These are phyloP conservation scores for Alternaria longipes DNA, from an alignment of 2,329 filamentous ascomycete species.

Conservation along the genomic window DNA sequence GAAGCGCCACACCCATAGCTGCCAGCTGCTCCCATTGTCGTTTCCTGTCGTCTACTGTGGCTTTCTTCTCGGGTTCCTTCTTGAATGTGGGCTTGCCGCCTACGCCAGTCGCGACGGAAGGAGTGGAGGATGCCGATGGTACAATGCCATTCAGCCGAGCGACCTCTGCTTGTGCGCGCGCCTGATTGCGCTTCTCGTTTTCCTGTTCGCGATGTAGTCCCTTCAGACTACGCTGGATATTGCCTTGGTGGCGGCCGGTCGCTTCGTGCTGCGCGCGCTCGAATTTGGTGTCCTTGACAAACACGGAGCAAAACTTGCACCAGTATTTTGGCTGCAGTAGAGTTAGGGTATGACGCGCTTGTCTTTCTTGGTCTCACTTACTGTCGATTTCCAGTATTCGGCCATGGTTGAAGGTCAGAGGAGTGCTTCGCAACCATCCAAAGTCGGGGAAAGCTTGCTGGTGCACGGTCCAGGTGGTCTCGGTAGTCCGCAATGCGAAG, in stretches of 20 bases:
- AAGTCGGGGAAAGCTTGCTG: conserved; percentile 4
- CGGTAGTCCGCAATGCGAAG: conserved; percentile 12
- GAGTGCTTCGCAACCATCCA: conserved; percentile 1
- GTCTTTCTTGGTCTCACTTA: conserved; percentile 44
- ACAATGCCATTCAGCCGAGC: conserved; percentile 84
- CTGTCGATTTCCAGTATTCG: conserved; percentile 98
- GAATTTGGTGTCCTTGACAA: conserved; percentile 90
- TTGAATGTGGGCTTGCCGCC: conserved; percentile 39
- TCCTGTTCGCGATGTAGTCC: conserved; percentile 88
- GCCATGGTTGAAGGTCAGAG: conserved; percentile 68
- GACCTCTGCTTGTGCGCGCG: conserved; percentile 83
- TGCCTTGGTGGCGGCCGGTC: conserved; percentile 83
- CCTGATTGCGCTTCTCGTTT: conserved; percentile 79
- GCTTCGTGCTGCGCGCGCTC: conserved; percentile 90
- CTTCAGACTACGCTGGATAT: conserved; percentile 87
- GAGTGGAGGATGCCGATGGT: conserved; percentile 54
- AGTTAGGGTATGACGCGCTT: conserved; percentile 16
- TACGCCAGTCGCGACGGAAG: conserved; percentile 40
- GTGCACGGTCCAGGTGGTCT: conserved; percentile 8
- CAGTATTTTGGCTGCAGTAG: conserved; percentile 78
- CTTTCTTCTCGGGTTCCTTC: conserved; percentile 53
- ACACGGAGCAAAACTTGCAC: conserved; percentile 96
- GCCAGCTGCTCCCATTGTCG: conserved; percentile 87
- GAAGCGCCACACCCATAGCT: conserved; percentile 85
- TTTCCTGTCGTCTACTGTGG: conserved; percentile 74